Base-by-base conservation (phyloP, 2,329 filamentous ascomycete species). In the Sordariomycetes sp. region DNA sequence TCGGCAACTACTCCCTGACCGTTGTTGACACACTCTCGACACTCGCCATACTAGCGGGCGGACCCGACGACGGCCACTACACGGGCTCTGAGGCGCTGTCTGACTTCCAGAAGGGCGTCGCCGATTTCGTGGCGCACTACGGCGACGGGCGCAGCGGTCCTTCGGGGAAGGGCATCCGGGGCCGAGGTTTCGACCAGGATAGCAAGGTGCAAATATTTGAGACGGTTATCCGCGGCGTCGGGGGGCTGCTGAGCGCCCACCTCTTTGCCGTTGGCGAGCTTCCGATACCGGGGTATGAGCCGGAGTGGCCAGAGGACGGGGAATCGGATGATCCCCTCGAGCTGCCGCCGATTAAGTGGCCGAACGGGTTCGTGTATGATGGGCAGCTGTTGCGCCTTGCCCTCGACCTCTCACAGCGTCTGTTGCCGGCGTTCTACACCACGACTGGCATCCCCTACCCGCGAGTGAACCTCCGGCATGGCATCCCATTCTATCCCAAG, bases 151-250 rank as follows among this genome's bases (percentile, higher is more conserved):
- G 83, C 34, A 71, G 76, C 10, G 86, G 87, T 2, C 75, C 80
- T 15, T 77, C 78, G 5, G 89, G 88, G 7, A 78, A 81, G 65
- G 92, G 92, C 3, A 75, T 79, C 58, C 78, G 90, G 61, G 84
- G 85, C 3, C 80, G 84, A 57, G 94, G 90, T 0, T 99, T 99
- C 65, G 90, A 99, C 69, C 76, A 96, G 48, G 92, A 99, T 70
- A 96, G 91, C 74, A 99, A 97, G 71, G 94, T 99, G 1, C 92
- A 99, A 72, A 90, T 99, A 45, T 99, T 99, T 66, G 94, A 99
- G 74, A 97, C 92, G 0, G 92, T 96, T 39, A 99, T 99, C 63
- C 81, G 94, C 59, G 94, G 92, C 17, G 81, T 95, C 52, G 94
- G 94, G 15, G 94, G 94, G 0, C 75, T 99, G 58, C 73, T 99